phyloP scores from a whole-genome alignment of 352 stramenopile species.

The Phytopythium helicoides region DNA sequence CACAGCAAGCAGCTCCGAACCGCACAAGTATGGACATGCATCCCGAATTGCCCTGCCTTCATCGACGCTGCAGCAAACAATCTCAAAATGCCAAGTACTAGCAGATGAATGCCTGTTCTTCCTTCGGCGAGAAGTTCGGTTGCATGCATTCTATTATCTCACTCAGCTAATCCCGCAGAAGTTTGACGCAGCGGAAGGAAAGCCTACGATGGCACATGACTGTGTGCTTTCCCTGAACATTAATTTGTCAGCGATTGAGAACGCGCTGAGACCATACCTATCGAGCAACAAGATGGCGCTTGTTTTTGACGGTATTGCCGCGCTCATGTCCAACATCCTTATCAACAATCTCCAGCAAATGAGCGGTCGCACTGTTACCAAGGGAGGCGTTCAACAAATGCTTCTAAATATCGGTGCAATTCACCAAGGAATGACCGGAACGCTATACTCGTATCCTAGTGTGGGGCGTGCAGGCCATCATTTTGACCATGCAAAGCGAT shows the following conservation, averaged over 20 bases:
- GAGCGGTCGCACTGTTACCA: conserved; percentile 54
- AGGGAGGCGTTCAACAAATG: conserved; percentile 78
- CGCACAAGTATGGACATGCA: background rate
- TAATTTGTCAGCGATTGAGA: conserved; percentile 73
- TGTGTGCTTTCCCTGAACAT: conserved; percentile 72
- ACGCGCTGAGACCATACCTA: conserved; percentile 69
- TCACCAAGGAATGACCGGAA: conserved; percentile 70
- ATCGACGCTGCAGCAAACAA: conserved; percentile 51
- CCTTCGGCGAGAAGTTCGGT: conserved; percentile 63
- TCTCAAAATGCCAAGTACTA: conserved; percentile 67
- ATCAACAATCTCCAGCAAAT: conserved; percentile 71
- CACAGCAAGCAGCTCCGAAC: conserved; percentile 2
- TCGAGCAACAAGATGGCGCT: conserved; percentile 74
- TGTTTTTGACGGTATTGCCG: conserved; percentile 70
- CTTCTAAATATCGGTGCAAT: conserved; percentile 72
- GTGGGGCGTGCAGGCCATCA: conserved; percentile 43
- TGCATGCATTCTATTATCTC: conserved; percentile 78
- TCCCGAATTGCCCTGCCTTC: conserved; percentile 4
- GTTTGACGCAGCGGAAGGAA: conserved; percentile 55
- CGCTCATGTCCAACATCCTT: conserved; percentile 54
- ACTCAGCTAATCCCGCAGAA: conserved; percentile 69
- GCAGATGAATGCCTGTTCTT: conserved; percentile 81
- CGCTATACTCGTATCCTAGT: conserved; percentile 66
- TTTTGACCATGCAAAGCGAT: conserved; percentile 79
- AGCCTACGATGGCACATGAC: conserved; percentile 66